Conservation (phyloP, 805 yeast species). For the Saccharomycopsis sp. region DNA sequence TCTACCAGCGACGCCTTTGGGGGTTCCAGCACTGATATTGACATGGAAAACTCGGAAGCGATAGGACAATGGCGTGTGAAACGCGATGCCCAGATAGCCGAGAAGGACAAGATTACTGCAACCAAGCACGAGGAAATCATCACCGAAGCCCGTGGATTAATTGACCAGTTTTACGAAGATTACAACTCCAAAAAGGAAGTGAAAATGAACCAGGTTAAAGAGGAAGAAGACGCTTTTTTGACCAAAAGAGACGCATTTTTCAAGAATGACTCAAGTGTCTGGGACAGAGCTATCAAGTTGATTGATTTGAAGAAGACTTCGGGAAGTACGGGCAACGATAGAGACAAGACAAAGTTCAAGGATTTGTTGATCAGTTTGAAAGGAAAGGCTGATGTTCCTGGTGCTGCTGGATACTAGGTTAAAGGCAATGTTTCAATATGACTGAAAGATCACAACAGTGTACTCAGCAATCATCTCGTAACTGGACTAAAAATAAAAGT, state of each 20-base stretch:
- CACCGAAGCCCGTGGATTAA: slow-evolving; percentile 16
- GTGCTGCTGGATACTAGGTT: slow-evolving; percentile 52
- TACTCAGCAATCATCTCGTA: no score
- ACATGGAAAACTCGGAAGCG: slow-evolving; percentile 7
- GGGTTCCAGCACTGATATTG: not conserved
- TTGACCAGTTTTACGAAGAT: slow-evolving; percentile 21
- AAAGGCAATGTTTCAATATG: no score
- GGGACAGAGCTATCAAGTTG: slow-evolving; percentile 20
- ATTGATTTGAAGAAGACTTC: slow-evolving; percentile 19
- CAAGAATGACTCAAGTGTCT: slow-evolving; percentile 16
- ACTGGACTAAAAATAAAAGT: no score
- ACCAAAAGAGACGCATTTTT: slow-evolving; percentile 20
- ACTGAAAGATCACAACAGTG: no score
- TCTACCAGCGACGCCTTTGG: not conserved
- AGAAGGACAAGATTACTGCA: slow-evolving; percentile 17
- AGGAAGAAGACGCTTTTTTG: slow-evolving; percentile 17
- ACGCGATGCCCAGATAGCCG: slow-evolving; percentile 16
- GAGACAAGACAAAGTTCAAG: slow-evolving; percentile 65
- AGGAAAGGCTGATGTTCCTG: slow-evolving; percentile 67
- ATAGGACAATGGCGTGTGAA: slow-evolving; percentile 18
- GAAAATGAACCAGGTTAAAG: slow-evolving; percentile 16
- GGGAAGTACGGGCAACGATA: slow-evolving; percentile 37
- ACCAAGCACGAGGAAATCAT: slow-evolving; percentile 16
- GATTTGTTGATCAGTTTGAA: slow-evolving; percentile 55
- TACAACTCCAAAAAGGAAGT: slow-evolving; percentile 18